Percentiles rank a stretch among this genome's conserved stretches.
Evolutionary conservation across 768 basidiomycete genomes (phyloP).

Genomic region (Tulasnella sp.): DNA sequence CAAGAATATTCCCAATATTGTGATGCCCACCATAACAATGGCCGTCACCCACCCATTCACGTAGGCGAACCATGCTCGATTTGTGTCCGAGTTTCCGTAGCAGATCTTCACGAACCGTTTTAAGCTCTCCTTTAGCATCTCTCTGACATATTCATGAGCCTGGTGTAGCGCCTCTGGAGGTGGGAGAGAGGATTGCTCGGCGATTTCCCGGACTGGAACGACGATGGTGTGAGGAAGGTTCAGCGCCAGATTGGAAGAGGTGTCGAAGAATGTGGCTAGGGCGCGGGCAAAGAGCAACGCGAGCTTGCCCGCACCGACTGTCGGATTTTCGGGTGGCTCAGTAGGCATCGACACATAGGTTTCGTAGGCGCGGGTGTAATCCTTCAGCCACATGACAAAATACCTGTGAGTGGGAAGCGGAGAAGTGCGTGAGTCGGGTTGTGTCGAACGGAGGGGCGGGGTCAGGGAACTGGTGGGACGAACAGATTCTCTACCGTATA

Average conservation of each 20-base stretch:
- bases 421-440: neutral
- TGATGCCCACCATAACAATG: constrained; percentile 14
- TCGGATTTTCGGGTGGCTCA: neutral
- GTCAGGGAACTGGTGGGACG: too few species aligned
- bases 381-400: constrained; percentile 8
- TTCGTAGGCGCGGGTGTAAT: neutral
- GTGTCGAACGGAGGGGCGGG: too few species aligned
- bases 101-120: neutral
- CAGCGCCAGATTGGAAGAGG: constrained; percentile 3
- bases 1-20: constrained; percentile 7
- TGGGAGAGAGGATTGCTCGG: neutral
- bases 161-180: neutral
- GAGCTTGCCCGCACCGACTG: neutral
- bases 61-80: constrained; percentile 17
- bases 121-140: constrained; percentile 2
- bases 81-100: constrained; percentile 16
- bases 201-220: neutral
- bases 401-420: neutral
- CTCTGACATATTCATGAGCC: neutral
- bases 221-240: constrained; percentile 5
- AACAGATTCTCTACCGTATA: constrained; percentile 13
- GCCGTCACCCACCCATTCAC: constrained; percentile 11
- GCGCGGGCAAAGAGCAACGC: neutral
- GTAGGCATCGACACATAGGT: neutral
- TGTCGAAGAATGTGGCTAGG: neutral